Conservation (phyloP, 306 rosid species). For the Inga oerstediana region DNA sequence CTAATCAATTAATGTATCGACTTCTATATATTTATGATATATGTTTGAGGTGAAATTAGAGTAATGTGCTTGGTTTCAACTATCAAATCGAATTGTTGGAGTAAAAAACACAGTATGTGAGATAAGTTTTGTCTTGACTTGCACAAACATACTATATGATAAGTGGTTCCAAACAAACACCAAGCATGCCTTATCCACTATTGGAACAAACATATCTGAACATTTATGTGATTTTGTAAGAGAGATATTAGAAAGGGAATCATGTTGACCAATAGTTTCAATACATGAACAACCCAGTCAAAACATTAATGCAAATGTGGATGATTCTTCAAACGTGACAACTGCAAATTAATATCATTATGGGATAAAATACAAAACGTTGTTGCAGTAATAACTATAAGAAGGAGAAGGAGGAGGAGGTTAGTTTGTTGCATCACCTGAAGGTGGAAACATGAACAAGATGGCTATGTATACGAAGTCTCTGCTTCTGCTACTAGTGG, state of each 20-base stretch:
- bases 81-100: neutral
- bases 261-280: no score
- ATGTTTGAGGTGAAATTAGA: neutral
- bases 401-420: neutral
- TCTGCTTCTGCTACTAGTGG: neutral
- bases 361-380: no score
- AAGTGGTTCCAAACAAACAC: no score
- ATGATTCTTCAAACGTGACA: neutral
- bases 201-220: no score
- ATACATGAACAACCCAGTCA: neutral
- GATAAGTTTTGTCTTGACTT: no score
- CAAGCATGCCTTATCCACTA: no score
- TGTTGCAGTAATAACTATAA: neutral
- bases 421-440: neutral
- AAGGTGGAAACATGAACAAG: neutral
- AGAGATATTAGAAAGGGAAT: no score
- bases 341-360: neutral
- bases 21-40: neutral
- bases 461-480: neutral
- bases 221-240: no score
- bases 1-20: neutral
- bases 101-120: no score
- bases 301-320: neutral
- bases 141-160: no score
- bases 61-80: neutral